Base-by-base conservation (phyloP, 2,329 filamentous ascomycete genomes). In the Pestalotiopsis fici region DNA sequence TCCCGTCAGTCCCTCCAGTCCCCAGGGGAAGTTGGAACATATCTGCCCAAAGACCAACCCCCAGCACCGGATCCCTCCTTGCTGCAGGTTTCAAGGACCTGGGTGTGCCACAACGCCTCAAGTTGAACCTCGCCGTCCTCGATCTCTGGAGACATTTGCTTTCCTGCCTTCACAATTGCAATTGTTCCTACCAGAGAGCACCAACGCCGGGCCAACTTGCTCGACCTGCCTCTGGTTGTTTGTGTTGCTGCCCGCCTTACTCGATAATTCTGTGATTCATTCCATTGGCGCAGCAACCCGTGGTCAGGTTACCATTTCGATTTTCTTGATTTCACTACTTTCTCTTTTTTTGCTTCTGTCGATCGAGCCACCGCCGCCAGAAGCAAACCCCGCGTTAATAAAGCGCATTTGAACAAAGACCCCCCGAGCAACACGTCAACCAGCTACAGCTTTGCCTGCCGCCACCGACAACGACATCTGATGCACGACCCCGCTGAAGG, bases 31-130 rank as follows among this genome's bases (percentile, higher is more conserved):
- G 6, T 50, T 50, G 43, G 43, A 31, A 57, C 55, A 57, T 18
- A 27, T 21, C 57, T 13, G n/a, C 28, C 31, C 57, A 37, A 37
- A 37, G 31, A 12, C 28, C 28, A 35, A 60, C 27, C 57, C 23
- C 57, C 27, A 60, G 57, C 12, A 60, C 28, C 57, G 57, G 57
- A 60, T 60, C 57, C 57, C 57, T 60, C 57, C 57, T 60, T 31
- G 57, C 57, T 60, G 57, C 57, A 60, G 57, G 28, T 37, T 50
- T 50, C 43, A 50, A 50, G 43, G 43, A 50, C 43, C 43, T 18
- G 11, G 43, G 43, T 21, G 43, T 50, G 43, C 43, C 43, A 50
- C 43, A 50, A n/a, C 43, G 43, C 43, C 43, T 50, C 43, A 50
- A 50, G 43, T 50, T n/a, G 43, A 50, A 50, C 43, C 43, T 50